phyloP scores from a whole-genome alignment of 179 eudicot species.

The Camellia oleifera region DNA sequence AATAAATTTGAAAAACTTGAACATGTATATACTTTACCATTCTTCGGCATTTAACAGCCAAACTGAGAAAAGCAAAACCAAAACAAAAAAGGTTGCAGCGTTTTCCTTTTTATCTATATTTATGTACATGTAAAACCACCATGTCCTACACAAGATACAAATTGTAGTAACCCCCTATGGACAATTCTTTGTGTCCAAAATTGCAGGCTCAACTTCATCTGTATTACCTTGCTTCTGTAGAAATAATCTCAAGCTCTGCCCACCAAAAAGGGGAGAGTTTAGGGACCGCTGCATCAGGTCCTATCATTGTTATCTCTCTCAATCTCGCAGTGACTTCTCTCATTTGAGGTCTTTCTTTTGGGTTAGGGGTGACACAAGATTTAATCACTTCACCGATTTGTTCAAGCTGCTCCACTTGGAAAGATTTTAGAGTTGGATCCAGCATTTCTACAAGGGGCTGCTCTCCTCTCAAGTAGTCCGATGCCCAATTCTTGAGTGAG shows the following conservation, averaged over 20 bases:
- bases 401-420: conserved; percentile 46
- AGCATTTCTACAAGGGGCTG: conserved; percentile 46
- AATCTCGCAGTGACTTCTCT: conserved; percentile 48
- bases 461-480: conserved; percentile 44
- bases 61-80: background rate
- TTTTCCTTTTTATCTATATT: background rate
- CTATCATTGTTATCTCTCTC: conserved; percentile 63
- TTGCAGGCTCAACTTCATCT: background rate
- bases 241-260: conserved; percentile 90
- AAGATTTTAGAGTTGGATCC: conserved; percentile 61
- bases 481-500: conserved; percentile 56
- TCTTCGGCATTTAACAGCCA: background rate
- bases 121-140: background rate
- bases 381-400: conserved; percentile 41
- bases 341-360: conserved; percentile 55
- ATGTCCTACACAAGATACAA: no score
- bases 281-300: conserved; percentile 66
- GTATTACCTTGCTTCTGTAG: conserved; percentile 28
- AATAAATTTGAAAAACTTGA: no score
- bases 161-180: no score
- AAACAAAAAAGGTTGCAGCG: background rate
- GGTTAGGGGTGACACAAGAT: conserved; percentile 53
- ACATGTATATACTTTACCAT: background rate
- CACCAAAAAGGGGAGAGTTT: conserved; percentile 90
- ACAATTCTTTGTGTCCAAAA: background rate